A percentile compares a stretch with the other conserved stretches of the same genome.
Evolutionary conservation across 805 yeast genomes (phyloP).

Genomic region (Kluyveromyces wickerhamii): DNA sequence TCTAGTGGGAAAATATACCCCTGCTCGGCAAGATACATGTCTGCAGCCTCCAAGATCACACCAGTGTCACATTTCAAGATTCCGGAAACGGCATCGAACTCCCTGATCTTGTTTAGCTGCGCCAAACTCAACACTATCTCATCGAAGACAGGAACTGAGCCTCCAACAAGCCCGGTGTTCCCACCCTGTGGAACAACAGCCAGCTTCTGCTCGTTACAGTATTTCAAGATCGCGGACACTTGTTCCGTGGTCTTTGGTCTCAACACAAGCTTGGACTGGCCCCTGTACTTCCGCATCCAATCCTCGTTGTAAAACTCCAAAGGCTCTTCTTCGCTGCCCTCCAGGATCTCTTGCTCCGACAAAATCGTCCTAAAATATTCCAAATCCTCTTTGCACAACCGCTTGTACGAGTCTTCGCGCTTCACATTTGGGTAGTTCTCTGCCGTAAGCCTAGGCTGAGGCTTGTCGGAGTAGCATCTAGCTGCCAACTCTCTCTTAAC

Average conservation of each 20-base stretch:
- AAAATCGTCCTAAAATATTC: constrained; percentile 53
- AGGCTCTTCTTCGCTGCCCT: constrained; percentile 52
- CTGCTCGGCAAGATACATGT: constrained; percentile 62
- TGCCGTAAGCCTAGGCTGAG: constrained; percentile 43
- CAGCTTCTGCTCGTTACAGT: constrained; percentile 66
- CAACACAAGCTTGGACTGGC: constrained; percentile 73
- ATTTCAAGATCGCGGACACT: constrained; percentile 64
- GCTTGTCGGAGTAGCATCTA: constrained; percentile 16
- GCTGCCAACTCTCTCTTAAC: too few species aligned
- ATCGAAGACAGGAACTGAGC: constrained; percentile 86
- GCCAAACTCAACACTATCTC: constrained; percentile 71
- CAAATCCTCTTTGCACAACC: constrained; percentile 49
- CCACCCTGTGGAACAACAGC: constrained; percentile 98
- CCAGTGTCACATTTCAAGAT: constrained; percentile 89
- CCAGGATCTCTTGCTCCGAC: constrained; percentile 35
- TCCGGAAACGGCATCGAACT: constrained; percentile 77
- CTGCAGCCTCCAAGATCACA: constrained; percentile 79
- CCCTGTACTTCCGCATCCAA: constrained; percentile 89
- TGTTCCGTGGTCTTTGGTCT: constrained; percentile 79
- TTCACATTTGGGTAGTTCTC: constrained; percentile 58
- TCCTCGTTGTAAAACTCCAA: constrained; percentile 74
- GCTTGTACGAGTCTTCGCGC: constrained; percentile 44
- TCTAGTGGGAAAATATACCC: constrained; percentile 91
- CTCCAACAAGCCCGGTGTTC: constrained; percentile 93
- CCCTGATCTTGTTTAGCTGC: constrained; percentile 66